A percentile compares a stretch with the other conserved stretches of the same genome.
Conservation (phyloP, 2,329 filamentous ascomycete genomes). For the Geosmithia flava region DNA sequence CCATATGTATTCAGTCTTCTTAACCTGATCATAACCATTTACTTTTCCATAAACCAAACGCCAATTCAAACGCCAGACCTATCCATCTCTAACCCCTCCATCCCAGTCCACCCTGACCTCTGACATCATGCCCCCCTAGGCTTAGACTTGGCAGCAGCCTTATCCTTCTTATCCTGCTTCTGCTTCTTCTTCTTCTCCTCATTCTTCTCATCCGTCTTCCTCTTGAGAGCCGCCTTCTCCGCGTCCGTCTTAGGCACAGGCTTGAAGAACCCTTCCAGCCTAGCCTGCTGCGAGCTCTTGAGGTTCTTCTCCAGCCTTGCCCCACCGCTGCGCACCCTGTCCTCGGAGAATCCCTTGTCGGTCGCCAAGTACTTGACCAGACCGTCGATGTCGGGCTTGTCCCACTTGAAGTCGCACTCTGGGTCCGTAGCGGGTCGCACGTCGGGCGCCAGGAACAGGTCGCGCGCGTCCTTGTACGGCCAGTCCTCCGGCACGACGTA, state of each 20-base stretch:
- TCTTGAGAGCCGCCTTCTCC: slow-evolving; percentile 74
- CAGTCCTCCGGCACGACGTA: slow-evolving; percentile 89
- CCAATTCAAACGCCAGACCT: too few species aligned
- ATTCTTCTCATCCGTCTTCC: slow-evolving; percentile 85
- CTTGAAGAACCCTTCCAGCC: slow-evolving; percentile 96
- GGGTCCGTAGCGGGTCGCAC: slow-evolving; percentile 73
- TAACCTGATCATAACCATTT: too few species aligned
- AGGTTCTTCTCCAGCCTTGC: slow-evolving; percentile 77
- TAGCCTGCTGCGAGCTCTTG: slow-evolving; percentile 80
- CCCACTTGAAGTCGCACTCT: slow-evolving; percentile 96
- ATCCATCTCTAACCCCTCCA: too few species aligned
- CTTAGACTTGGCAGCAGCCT: slow-evolving; percentile 82
- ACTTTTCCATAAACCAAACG: too few species aligned
- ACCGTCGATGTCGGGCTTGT: slow-evolving; percentile 80
- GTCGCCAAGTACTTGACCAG: slow-evolving; percentile 80
- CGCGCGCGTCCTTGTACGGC: slow-evolving; percentile 85
- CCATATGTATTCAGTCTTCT: too few species aligned
- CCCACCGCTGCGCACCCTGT: slow-evolving; percentile 72
- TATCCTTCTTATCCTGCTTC: slow-evolving; percentile 91
- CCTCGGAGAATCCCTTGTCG: slow-evolving; percentile 96
- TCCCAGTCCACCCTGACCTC: background rate
- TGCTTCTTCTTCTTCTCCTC: slow-evolving; percentile 91
- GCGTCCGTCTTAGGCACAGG: slow-evolving; percentile 76
- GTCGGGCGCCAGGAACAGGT: slow-evolving; percentile 85
- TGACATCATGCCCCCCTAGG: slow-evolving; percentile 45